Evolutionary conservation across 768 basidiomycete genomes (phyloP).

Genomic region (Dacryopinax primogenitus): DNA sequence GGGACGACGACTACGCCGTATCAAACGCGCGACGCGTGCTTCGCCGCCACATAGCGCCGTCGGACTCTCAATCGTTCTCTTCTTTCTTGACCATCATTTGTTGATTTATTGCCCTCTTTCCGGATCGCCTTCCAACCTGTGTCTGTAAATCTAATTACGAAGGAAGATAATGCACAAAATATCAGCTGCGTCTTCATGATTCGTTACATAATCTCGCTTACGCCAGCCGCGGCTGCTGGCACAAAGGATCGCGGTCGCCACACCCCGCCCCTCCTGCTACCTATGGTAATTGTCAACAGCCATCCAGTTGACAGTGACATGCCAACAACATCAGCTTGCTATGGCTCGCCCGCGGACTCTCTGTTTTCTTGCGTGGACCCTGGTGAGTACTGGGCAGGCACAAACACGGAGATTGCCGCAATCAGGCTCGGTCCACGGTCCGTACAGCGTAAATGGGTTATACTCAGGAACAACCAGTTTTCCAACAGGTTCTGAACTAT

Average conservation of each 20-base stretch:
- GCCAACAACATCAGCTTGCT: neutral
- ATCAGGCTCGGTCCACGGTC: neutral
- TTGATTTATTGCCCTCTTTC: neutral
- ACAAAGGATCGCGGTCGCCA: slow-evolving; percentile 2
- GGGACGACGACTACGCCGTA: neutral
- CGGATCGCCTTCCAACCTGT: neutral
- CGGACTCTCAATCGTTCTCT: slow-evolving; percentile 1
- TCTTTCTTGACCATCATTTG: neutral
- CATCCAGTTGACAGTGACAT: neutral
- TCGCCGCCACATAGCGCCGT: neutral
- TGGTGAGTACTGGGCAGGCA: neutral
- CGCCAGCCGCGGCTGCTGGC: neutral
- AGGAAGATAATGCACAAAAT: neutral
- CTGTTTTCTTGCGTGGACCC: neutral
- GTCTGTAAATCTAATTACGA: neutral
- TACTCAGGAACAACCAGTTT: neutral
- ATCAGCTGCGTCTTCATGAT: neutral
- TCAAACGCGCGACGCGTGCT: neutral
- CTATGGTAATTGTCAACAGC: neutral
- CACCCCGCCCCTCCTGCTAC: neutral
- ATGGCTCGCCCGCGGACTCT: neutral
- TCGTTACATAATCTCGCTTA: neutral
- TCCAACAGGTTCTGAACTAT: neutral
- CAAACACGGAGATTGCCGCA: neutral
- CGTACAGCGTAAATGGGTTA: neutral